These are phyloP conservation scores for Trichomonas tenax DNA, from an alignment of 208 protist genomes.

Conservation along the genomic window DNA sequence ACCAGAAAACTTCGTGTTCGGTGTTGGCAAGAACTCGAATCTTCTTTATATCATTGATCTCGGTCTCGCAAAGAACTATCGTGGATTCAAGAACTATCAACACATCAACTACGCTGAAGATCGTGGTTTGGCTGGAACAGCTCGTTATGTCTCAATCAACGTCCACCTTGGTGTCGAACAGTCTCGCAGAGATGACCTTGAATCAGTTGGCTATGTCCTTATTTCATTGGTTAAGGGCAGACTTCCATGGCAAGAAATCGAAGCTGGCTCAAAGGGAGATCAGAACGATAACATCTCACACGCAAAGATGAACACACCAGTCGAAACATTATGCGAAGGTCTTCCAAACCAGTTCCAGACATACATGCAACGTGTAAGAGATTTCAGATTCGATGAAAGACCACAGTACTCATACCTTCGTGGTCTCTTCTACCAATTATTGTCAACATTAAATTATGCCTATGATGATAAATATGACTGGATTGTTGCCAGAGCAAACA, in stretches of 20 bases:
- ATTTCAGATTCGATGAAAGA: not conserved
- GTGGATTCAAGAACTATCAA: slow-evolving; percentile 79
- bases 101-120: slow-evolving; percentile 98
- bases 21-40: slow-evolving; percentile 51
- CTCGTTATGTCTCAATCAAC: slow-evolving; percentile 95
- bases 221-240: not conserved
- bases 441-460: not conserved
- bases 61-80: slow-evolving; percentile 92
- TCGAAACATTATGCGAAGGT: not conserved
- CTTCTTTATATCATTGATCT: slow-evolving; percentile 34
- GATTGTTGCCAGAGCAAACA: not conserved
- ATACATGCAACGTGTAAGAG: not conserved
- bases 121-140: slow-evolving; percentile 96
- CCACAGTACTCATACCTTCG: not conserved
- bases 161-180: slow-evolving; percentile 95
- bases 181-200: slow-evolving; percentile 28
- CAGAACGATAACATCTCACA: not conserved
- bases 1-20: slow-evolving; percentile 98
- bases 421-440: not conserved
- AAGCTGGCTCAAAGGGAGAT: not conserved
- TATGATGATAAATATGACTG: slow-evolving; percentile 15
- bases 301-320: not conserved
- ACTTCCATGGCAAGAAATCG: not conserved
- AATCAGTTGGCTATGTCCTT: not conserved
- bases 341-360: not conserved